A percentile compares a stretch with the other conserved stretches of the same genome.
Evolutionary conservation across 768 basidiomycete genomes (phyloP).

Genomic region (Phanerodontia chrysosporium): DNA sequence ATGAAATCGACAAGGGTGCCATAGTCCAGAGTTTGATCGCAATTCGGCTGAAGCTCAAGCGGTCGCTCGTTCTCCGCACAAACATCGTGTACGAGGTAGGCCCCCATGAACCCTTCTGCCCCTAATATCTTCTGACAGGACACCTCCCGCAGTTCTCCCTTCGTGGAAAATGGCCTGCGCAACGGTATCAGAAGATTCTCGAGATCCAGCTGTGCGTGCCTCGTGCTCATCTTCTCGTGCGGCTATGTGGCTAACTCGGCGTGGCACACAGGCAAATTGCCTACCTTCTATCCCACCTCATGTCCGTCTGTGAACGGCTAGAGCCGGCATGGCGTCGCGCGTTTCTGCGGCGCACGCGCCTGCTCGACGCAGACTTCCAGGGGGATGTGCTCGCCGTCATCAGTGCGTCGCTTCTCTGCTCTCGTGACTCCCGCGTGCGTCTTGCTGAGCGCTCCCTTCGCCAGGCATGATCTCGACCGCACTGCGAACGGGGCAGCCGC

Average conservation of each 20-base stretch:
- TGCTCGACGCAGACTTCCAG: slow-evolving; percentile 77
- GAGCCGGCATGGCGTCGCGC: slow-evolving; percentile 77
- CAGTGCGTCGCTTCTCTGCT: slow-evolving; percentile 38
- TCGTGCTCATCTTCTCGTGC: background rate
- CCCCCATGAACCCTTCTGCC: background rate
- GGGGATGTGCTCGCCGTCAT: slow-evolving; percentile 84
- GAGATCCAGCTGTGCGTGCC: slow-evolving; percentile 60
- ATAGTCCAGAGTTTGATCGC: slow-evolving; percentile 69
- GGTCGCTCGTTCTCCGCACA: slow-evolving; percentile 48
- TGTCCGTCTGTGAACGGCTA: slow-evolving; percentile 67
- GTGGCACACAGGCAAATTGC: slow-evolving; percentile 52
- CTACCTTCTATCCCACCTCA: slow-evolving; percentile 65
- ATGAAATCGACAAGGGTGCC: slow-evolving; percentile 44
- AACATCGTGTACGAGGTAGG: slow-evolving; percentile 68
- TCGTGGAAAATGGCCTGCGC: slow-evolving; percentile 74
- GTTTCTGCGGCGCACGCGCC: slow-evolving; percentile 67
- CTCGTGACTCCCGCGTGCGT: background rate
- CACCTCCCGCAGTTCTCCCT: slow-evolving; percentile 58
- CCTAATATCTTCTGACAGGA: background rate
- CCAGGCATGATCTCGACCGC: slow-evolving; percentile 75
- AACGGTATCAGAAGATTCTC: slow-evolving; percentile 66
- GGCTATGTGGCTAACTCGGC: background rate
- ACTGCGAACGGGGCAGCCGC: slow-evolving; percentile 64
- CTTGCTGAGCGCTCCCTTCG: background rate
- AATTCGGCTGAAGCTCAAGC: slow-evolving; percentile 66